Conservation (phyloP, 371 early-diverging fungal species). For the Circinella umbellata region DNA sequence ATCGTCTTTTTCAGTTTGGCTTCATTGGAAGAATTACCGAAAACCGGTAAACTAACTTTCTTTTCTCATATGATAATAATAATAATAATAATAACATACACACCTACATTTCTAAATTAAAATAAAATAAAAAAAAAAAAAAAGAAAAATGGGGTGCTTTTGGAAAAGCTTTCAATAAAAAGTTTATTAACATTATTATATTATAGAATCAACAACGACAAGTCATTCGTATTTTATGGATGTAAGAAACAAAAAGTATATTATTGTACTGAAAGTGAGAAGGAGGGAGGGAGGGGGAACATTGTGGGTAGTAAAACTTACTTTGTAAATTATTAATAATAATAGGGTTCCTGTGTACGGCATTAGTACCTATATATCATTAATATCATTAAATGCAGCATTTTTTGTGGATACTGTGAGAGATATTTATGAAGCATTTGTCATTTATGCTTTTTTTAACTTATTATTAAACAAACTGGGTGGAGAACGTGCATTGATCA, state of each 20-base stretch:
- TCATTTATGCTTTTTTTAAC: constrained; percentile 93
- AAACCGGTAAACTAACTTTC: constrained; percentile 70
- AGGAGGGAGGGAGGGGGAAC: not conserved
- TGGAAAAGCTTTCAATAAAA: too few relatives aligned
- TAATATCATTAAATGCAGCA: constrained; percentile 76
- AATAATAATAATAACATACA: too few relatives aligned
- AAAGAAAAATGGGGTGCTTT: not conserved
- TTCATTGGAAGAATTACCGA: constrained; percentile 90
- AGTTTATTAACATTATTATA: not conserved
- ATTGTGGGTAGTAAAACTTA: not conserved
- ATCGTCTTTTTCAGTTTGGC: constrained; percentile 76
- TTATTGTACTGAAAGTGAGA: not conserved
- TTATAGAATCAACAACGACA: constrained; percentile 82
- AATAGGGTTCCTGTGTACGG: constrained; percentile 91
- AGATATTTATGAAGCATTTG: constrained; percentile 97
- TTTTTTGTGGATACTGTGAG: constrained; percentile 92
- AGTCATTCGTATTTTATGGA: constrained; percentile 87
- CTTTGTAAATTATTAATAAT: not conserved
- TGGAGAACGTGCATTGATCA: constrained; percentile 88
- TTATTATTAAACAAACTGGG: constrained; percentile 89
- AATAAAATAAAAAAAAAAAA: too few relatives aligned
- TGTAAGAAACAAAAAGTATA: too few relatives aligned
- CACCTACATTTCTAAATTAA: too few relatives aligned
- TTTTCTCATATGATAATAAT: not conserved
- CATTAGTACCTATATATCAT: constrained; percentile 80